Base-by-base conservation (phyloP, 1,284 basidiomycete species). In the Ganoderma sinense region DNA sequence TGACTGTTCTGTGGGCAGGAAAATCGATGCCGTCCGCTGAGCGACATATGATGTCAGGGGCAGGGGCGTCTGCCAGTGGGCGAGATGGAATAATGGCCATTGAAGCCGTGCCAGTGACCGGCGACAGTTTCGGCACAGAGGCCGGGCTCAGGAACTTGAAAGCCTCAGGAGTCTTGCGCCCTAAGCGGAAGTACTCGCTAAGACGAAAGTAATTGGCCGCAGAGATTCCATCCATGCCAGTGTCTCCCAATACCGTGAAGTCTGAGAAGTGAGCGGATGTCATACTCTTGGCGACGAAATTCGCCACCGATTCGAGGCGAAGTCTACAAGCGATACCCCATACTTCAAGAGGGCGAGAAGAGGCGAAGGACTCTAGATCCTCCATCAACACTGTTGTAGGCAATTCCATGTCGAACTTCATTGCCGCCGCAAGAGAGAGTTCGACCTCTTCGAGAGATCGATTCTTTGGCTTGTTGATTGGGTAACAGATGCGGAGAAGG, bases 401-500 rank as follows among this genome's bases (percentile, higher is more conserved):
- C 36, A 69, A 61, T 39, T 69, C 68, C 74, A 73, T 75, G 26
- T 74, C 70, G 66, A 72, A 75, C 60, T 75, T 75, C 39, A 59
- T 69, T 23, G 76, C 73, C 2, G 72, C 74, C 16, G 58, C 45
- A 4, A 77, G 40, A 3, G 61, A 61, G 20, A 56, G 65, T 13
- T 62, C 56, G 8, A 77, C 58, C 16, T 58, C 66, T 4, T 61
- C 41, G 2, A 72, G 16, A n/a, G 67, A 60, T 13, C 75, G 56
- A 5, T 70, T 73, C 1, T n/a, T n/a, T n/a, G 64, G 61, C 10
- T 73, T 69, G 7, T 74, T 72, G 41, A 76, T 71, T 0, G 85
- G 83, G 69, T 85, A 84, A 62, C 82, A 82, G 60, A 83, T 76
- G 31, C 79, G 77, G 62, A 85, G 75, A 53, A 85, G 78, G 58